Base-by-base conservation (phyloP, 768 basidiomycete species). In the Fomitopsis serialis region DNA sequence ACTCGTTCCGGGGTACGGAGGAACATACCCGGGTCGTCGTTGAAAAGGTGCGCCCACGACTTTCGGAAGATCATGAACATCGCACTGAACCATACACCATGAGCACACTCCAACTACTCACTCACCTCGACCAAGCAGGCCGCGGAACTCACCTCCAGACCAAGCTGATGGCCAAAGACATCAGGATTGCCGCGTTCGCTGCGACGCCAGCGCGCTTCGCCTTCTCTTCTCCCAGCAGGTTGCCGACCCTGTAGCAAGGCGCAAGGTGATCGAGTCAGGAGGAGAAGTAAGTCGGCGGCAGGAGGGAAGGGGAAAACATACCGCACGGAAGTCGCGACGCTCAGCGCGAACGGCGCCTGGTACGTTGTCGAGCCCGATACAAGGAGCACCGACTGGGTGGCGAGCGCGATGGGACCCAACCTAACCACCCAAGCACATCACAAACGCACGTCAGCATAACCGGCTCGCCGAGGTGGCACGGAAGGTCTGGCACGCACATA, bases 281-380 rank as follows among this genome's bases (percentile, higher is more conserved):
- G 25, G 32, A 40, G 19, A n/a, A 19, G 42, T 21, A 17, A 17
- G n/a, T 4, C 27, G 34, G 15, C 34, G 44, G n/a, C 8, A 2
- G 21, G 19, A 63, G 9, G 11, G 27, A n/a, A 11, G 29, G 13
- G 27, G 5, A 32, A 2, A 24, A 67, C 74, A 50, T 61, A 90
- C 87, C 92, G 81, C 22, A 98, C 93, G 25, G 92, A 88, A 7
- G 87, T 75, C 2, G 93, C 94, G 1, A 95, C 80, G 56, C 87
- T 79, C 37, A 98, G 68, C 0, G 92, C 82, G 61, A 85, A 92
- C 0, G 93, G 92, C 0, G 87, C 85, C 65, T 96, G 92, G 67
- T 80, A 95, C 1, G 86, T 85, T 2, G 79, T 82, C 0, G 86
- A 89, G 12, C 81, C 77, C 23, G 88, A 91, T 11, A 82, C 83